These are phyloP conservation scores for Saccharomycopsis hybrid DNA, from an alignment of 1,139 yeast genomes.

Conservation along the genomic window DNA sequence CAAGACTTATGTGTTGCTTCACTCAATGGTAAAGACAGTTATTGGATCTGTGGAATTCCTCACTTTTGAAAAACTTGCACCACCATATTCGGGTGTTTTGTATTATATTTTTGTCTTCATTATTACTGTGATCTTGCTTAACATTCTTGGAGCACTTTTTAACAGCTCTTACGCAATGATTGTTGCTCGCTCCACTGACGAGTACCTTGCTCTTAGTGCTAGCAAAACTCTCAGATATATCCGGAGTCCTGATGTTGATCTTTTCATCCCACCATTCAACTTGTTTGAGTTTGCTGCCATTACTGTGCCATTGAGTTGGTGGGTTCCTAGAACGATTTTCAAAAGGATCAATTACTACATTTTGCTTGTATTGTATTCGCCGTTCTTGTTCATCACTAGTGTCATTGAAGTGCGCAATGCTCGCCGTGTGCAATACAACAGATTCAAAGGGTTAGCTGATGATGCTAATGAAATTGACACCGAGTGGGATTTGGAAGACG, in stretches of 20 bases:
- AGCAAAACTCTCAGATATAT: slow-evolving; percentile 78
- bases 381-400: slow-evolving; percentile 57
- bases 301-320: slow-evolving; percentile 32
- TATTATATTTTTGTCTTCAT: slow-evolving; percentile 74
- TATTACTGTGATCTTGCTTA: slow-evolving; percentile 66
- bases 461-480: slow-evolving; percentile 78
- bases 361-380: slow-evolving; percentile 63
- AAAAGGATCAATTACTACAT: slow-evolving; percentile 41
- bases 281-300: slow-evolving; percentile 52
- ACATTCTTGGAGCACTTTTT: slow-evolving; percentile 77
- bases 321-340: slow-evolving; percentile 26
- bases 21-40: slow-evolving; percentile 63
- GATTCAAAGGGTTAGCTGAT: slow-evolving; percentile 59
- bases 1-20: slow-evolving; percentile 57
- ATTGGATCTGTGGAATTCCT: slow-evolving; percentile 69
- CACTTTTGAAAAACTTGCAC: slow-evolving; percentile 65
- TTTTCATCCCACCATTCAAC: slow-evolving; percentile 82
- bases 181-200: slow-evolving; percentile 76
- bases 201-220: slow-evolving; percentile 78
- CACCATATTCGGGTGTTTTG: slow-evolving; percentile 75
- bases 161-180: slow-evolving; percentile 79
- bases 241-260: slow-evolving; percentile 83
- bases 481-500: slow-evolving; percentile 82
- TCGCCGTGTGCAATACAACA: slow-evolving; percentile 63
- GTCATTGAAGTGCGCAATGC: slow-evolving; percentile 60